These are phyloP conservation scores for Coniferiporia weirii DNA, from an alignment of 1,284 basidiomycete species.

Conservation along the genomic window DNA sequence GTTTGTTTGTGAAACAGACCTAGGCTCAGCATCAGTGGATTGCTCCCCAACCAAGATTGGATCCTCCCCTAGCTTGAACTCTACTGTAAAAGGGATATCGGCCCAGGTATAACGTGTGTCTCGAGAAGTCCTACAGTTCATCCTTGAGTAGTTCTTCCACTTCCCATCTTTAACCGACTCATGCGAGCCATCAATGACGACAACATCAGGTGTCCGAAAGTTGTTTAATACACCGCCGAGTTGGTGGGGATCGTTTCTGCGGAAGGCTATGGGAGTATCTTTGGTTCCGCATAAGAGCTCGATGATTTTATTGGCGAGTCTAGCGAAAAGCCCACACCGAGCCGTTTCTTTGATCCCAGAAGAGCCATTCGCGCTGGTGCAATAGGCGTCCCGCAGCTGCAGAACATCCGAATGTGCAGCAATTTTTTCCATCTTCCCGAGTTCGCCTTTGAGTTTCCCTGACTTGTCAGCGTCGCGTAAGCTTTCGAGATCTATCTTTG, in stretches of 20 bases:
- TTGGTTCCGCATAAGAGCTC: not conserved
- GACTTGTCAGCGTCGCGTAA: no score
- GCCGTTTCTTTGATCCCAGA: not conserved
- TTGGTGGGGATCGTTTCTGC: not conserved
- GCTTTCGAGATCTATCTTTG: no score
- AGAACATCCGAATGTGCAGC: not conserved
- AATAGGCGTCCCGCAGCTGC: not conserved
- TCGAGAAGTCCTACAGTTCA: not conserved
- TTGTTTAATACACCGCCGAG: not conserved
- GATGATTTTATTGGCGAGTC: not conserved
- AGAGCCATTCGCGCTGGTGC: not conserved
- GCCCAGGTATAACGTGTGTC: not conserved
- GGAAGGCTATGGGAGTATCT: not conserved
- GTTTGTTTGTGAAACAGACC: no score
- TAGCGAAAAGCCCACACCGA: not conserved
- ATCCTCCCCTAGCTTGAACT: not conserved
- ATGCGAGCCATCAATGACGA: not conserved
- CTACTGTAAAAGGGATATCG: not conserved
- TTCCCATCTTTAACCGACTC: not conserved
- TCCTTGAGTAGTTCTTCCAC: not conserved
- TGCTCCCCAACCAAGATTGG: not conserved
- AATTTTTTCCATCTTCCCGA: not conserved
- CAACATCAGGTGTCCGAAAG: not conserved
- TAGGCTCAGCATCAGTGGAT: not conserved
- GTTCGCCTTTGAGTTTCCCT: no score